Evolutionary conservation across 495 filamentous ascomycete genomes (phyloP), one percentile per base, ranked within the genome.

Genomic region (Podospora pseudoanserina): DNA sequence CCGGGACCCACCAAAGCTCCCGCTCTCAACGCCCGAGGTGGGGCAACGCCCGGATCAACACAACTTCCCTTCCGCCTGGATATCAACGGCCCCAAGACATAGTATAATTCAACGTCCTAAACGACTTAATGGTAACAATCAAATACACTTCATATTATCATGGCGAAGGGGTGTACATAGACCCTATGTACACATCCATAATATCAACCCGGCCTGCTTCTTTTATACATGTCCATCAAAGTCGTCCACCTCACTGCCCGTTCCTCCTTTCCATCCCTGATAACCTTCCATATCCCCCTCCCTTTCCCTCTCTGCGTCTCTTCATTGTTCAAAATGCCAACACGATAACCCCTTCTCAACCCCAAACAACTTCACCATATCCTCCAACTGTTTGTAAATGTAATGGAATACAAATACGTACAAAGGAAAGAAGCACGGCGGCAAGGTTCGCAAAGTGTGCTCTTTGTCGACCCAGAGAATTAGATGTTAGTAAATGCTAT

Each of bases 41-140:
- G 70, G 70, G 70, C 59, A 63, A 44, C 61, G n/a, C 27, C 64
- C 68, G 69, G 66, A 71, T 71, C 69, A 71, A 71, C 64, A 64
- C 32, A 64, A 32, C 63, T 58, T 71, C 70, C 67, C 63, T 53
- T 55, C 28, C 49, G 20, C 13, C 13, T 39, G 34, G 34, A 19
- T 49, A 18, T 6, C 39, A 49, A 18, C 39, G 39, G 39, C 39
- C 39, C 56, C 56, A 58, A 6, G 56, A 27, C 9, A 26, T 58
- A 58, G 39, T 11, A 49, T 49, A 49, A 49, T 49, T 49, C 39
- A 49, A 49, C 39, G 39, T 49, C 39, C 39, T 32, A 32, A 49
- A 13, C 5, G 7, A 49, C 39, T 39, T 49, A 32, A 7, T 49
- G 39, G 13, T 49, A 49, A 49, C 39, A 49, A 18, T 49, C 15